phyloP scores from a whole-genome alignment of 176 grass and related monocot species.

The Triticum urartu region DNA sequence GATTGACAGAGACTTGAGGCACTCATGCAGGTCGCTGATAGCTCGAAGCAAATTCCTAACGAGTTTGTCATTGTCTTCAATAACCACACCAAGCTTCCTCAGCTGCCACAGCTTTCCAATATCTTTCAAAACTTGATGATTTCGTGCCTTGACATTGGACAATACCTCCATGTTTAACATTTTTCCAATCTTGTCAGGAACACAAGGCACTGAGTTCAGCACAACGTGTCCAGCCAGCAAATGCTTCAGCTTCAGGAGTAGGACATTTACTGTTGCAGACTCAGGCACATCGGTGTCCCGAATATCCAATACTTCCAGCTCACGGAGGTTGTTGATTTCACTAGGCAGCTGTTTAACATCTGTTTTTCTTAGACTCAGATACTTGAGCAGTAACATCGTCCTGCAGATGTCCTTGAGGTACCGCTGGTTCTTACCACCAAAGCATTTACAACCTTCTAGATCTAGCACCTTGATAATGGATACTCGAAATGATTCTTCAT shows the following conservation, averaged over 20 bases:
- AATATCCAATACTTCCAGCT: conserved; percentile 35
- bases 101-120: background rate
- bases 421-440: background rate
- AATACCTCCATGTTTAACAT: conserved; percentile 18
- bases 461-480: conserved; percentile 7
- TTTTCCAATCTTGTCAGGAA: background rate
- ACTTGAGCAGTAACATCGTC: conserved; percentile 16
- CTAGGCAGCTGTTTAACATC: background rate
- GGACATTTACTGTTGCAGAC: background rate
- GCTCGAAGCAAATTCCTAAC: background rate
- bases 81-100: background rate
- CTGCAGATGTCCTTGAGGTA: conserved; percentile 1
- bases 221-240: background rate
- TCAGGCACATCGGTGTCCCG: background rate
- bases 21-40: background rate
- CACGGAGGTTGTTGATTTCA: conserved; percentile 29
- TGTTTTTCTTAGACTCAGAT: background rate
- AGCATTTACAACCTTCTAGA: background rate
- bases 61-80: background rate
- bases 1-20: background rate
- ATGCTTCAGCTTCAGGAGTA: conserved; percentile 4
- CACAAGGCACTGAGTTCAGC: background rate
- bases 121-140: background rate
- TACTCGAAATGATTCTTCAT: background rate
- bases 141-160: background rate